phyloP scores from a whole-genome alignment of 306 rosid genomes.

The Glycine latifolia region DNA sequence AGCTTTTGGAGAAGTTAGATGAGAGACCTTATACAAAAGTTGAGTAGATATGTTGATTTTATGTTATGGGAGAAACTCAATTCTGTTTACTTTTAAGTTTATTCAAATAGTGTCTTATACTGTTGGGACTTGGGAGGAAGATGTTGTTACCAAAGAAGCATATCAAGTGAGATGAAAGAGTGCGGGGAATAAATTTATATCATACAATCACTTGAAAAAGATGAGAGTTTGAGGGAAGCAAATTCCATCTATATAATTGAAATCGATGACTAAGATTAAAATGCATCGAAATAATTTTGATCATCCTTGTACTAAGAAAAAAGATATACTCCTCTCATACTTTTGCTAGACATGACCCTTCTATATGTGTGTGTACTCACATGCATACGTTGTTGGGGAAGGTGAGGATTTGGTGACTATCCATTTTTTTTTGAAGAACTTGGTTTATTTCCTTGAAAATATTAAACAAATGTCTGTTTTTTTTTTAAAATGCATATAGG shows the following conservation, averaged over 20 bases:
- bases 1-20: background rate
- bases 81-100: background rate
- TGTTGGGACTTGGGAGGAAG: background rate
- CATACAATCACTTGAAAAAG: background rate
- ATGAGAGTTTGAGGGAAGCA: background rate
- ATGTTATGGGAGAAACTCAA: background rate
- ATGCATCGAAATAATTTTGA: background rate
- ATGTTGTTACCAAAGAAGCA: background rate
- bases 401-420: background rate
- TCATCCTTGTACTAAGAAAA: background rate
- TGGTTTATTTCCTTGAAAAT: background rate
- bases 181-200: background rate
- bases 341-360: background rate
- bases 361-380: background rate
- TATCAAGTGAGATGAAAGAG: background rate
- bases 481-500: conserved; percentile 49
- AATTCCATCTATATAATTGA: background rate
- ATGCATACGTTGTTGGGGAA: background rate
- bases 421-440: background rate
- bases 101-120: background rate
- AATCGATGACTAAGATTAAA: background rate
- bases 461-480: background rate
- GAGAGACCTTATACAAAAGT: background rate
- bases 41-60: background rate
- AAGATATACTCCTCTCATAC: background rate